These are phyloP conservation scores for Macadamia integrifolia DNA, from an alignment of 164 flowering plant genomes.

Conservation along the genomic window DNA sequence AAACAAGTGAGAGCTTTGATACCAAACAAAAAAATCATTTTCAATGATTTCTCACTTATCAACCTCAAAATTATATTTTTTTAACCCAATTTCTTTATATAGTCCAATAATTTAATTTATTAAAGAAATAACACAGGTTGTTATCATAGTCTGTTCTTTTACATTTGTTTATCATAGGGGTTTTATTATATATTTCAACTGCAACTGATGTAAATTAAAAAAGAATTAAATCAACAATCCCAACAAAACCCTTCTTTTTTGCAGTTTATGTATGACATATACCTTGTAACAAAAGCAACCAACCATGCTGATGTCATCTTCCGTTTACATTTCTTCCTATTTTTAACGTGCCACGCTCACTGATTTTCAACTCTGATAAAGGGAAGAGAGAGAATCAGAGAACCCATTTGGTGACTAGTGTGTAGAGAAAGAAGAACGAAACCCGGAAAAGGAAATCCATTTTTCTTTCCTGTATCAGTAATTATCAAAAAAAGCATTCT, in stretches of 20 bases:
- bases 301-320: constrained; percentile 2
- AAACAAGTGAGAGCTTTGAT: no score
- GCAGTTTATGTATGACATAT: neutral
- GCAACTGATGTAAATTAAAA: no score
- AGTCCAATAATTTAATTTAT: no score
- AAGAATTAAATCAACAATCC: constrained; percentile 1
- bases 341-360: neutral
- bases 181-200: neutral
- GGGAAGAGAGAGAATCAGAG: neutral
- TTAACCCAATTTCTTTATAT: no score
- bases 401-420: neutral
- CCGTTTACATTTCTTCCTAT: neutral
- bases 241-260: neutral
- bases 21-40: no score
- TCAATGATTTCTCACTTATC: no score
- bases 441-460: neutral
- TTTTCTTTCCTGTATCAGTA: neutral
- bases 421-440: neutral
- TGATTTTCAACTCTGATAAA: neutral
- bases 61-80: no score
- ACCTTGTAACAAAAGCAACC: neutral
- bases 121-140: neutral
- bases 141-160: no score
- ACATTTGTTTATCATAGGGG: no score
- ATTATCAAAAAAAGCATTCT: neutral